These are phyloP conservation scores for Gossypium stocksii DNA, from an alignment of 345 rosid species.

Conservation along the genomic window DNA sequence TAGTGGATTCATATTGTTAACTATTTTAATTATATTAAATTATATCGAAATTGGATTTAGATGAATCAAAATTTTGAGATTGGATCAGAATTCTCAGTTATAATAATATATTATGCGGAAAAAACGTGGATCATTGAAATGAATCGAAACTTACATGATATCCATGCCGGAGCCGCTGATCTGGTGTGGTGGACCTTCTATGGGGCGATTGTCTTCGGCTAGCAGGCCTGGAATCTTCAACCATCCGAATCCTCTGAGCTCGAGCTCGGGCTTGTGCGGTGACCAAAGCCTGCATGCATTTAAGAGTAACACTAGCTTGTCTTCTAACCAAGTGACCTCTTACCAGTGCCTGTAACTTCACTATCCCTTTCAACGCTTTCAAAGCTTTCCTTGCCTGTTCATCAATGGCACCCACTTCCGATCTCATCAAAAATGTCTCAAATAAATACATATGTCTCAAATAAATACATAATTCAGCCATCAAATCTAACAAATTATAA, in stretches of 20 bases:
- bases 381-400: constrained; percentile 84
- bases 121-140: background rate
- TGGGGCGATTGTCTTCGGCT: constrained; percentile 46
- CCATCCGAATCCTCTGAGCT: constrained; percentile 57
- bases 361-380: constrained; percentile 72
- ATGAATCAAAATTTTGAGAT: no score
- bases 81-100: no score
- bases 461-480: background rate
- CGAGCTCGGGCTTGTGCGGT: constrained; percentile 74
- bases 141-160: constrained; percentile 36
- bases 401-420: background rate
- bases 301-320: constrained; percentile 77
- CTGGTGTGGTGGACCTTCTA: constrained; percentile 28
- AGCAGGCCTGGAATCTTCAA: constrained; percentile 38
- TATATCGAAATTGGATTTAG: no score
- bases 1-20: no score
- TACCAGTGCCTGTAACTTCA: constrained; percentile 82
- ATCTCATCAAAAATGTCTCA: background rate
- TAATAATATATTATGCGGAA: no score
- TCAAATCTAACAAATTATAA: background rate
- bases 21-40: no score
- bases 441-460: background rate
- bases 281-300: constrained; percentile 85
- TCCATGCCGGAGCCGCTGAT: constrained; percentile 22
- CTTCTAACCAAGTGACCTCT: constrained; percentile 90